phyloP scores from a whole-genome alignment of 1,284 basidiomycete genomes.

The Athelia psychrophila region DNA sequence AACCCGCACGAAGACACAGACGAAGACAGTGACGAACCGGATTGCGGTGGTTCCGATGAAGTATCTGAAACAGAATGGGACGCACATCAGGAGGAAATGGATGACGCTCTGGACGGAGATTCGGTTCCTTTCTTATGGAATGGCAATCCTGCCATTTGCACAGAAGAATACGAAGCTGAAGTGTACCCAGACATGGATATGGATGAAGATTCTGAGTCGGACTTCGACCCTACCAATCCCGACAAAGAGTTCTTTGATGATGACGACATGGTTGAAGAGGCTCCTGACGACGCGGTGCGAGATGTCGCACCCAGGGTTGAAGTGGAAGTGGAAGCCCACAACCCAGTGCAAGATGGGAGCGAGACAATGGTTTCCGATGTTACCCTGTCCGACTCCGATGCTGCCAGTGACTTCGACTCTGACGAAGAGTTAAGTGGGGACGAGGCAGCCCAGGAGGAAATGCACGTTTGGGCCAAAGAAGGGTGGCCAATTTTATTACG shows the following conservation, averaged over 20 bases:
- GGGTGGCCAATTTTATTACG: too few relatives aligned
- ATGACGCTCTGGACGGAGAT: constrained; percentile 6
- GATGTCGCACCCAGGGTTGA: neutral
- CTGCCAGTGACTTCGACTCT: constrained; percentile 17
- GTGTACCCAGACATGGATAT: neutral
- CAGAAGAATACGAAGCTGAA: neutral
- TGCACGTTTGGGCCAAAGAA: too few relatives aligned
- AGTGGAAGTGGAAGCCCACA: neutral
- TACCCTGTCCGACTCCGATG: constrained; percentile 4
- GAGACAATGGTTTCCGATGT: constrained; percentile 4
- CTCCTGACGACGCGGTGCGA: neutral
- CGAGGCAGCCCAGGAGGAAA: constrained; percentile 4
- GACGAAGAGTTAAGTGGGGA: constrained; percentile 20
- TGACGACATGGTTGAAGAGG: constrained; percentile 1
- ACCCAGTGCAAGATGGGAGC: constrained; percentile 3
- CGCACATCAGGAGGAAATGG: neutral
- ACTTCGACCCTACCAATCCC: constrained; percentile 1
- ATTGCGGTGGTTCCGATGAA: neutral
- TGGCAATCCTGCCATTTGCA: neutral
- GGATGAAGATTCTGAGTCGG: neutral
- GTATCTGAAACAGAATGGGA: too few relatives aligned
- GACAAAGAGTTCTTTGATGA: constrained; percentile 4
- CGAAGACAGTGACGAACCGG: constrained; percentile 3
- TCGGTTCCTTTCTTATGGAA: neutral
- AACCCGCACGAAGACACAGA: neutral